phyloP scores from a whole-genome alignment of 1,139 yeast species.

The Wickerhamomyces sp. region DNA sequence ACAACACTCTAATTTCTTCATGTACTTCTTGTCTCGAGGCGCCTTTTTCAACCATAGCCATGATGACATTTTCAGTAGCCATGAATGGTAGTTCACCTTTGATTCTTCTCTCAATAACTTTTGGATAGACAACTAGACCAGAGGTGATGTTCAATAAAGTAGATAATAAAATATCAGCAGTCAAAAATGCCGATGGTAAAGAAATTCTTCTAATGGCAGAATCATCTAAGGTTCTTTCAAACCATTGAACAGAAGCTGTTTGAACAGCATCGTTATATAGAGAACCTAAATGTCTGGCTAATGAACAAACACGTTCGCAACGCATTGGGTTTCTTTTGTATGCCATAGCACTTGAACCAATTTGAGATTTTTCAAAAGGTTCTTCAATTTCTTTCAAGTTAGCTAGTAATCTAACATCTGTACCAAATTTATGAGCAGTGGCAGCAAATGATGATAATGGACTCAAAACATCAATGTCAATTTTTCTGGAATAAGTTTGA shows the following conservation, averaged over 20 bases:
- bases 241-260: constrained; percentile 98
- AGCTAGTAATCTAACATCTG: constrained; percentile 93
- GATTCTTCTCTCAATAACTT: constrained; percentile 96
- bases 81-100: constrained; percentile 93
- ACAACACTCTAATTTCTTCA: constrained; percentile 93
- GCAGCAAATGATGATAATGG: constrained; percentile 97
- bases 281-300: constrained; percentile 92
- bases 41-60: constrained; percentile 99
- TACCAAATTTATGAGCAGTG: constrained; percentile 95
- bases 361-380: constrained; percentile 96
- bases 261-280: constrained; percentile 89
- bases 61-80: constrained; percentile 98
- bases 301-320: constrained; percentile 96
- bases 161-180: constrained; percentile 89
- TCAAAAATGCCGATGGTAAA: constrained; percentile 91
- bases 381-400: constrained; percentile 96
- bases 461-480: constrained; percentile 88
- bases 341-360: constrained; percentile 99
- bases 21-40: constrained; percentile 98
- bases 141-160: constrained; percentile 89
- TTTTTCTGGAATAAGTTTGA: constrained; percentile 96
- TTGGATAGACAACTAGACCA: constrained; percentile 96
- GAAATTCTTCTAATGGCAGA: constrained; percentile 97
- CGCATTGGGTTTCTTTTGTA: constrained; percentile 99
- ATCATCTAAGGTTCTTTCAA: constrained; percentile 97